Percentiles rank a stretch among this genome's conserved stretches.
Evolutionary conservation across 108 stramenopile species (phyloP).

Genomic region (Pseudonitzschia pungens): DNA sequence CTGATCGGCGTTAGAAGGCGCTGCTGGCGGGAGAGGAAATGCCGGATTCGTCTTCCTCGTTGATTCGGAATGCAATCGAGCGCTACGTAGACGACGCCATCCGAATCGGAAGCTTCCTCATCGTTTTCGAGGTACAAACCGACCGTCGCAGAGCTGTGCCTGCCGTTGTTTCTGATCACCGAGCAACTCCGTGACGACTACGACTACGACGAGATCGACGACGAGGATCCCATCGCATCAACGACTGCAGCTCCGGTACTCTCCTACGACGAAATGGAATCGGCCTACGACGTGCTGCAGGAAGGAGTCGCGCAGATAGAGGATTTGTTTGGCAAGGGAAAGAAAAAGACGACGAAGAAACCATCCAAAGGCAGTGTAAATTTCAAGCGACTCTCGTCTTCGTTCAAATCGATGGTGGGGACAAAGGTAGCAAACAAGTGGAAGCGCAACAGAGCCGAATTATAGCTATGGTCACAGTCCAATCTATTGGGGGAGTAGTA

Average conservation of each 20-base stretch:
- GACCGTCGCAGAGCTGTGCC: slow-evolving; percentile 34
- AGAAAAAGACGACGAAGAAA: slow-evolving; percentile 8
- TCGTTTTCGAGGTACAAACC: not conserved
- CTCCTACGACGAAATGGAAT: slow-evolving; percentile 27
- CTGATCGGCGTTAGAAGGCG: slow-evolving; percentile 26
- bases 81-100: slow-evolving; percentile 10
- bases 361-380: slow-evolving; percentile 2
- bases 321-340: not conserved
- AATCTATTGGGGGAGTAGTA: too few relatives aligned
- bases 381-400: slow-evolving; percentile 42
- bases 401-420: slow-evolving; percentile 44
- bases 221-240: slow-evolving; percentile 17
- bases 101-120: not conserved
- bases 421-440: slow-evolving; percentile 55
- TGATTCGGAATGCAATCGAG: slow-evolving; percentile 9
- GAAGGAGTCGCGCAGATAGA: slow-evolving; percentile 9
- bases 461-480: slow-evolving; percentile 5
- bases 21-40: not conserved
- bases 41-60: not conserved
- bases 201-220: slow-evolving; percentile 17
- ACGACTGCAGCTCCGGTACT: slow-evolving; percentile 13
- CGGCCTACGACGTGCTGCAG: slow-evolving; percentile 23
- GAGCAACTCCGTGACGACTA: slow-evolving; percentile 53
- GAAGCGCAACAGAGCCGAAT: slow-evolving; percentile 54
- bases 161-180: slow-evolving; percentile 44